These are phyloP conservation scores for Brassica incana DNA, from an alignment of 345 rosid species.

Conservation along the genomic window DNA sequence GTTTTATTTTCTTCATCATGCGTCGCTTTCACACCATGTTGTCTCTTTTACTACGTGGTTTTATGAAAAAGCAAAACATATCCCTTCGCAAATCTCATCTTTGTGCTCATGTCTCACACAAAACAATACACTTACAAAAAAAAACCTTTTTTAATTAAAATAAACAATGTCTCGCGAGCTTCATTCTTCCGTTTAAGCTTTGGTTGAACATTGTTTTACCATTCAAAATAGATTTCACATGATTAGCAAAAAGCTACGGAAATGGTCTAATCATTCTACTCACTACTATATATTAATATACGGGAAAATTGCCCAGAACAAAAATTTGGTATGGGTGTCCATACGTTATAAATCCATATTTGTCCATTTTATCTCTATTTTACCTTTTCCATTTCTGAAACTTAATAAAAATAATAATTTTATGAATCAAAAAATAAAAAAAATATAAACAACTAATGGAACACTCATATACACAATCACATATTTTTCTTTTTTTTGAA, in stretches of 20 bases:
- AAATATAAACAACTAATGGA: too few relatives aligned
- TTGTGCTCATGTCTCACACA: slow-evolving; percentile 18
- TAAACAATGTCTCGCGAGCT: background rate
- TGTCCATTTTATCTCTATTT: too few relatives aligned
- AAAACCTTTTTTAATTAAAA: too few relatives aligned
- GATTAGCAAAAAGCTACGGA: background rate
- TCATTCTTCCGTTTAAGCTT: background rate
- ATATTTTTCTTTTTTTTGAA: too few relatives aligned
- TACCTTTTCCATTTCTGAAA: too few relatives aligned
- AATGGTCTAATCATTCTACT: background rate
- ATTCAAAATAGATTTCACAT: background rate
- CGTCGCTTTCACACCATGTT: slow-evolving; percentile 33
- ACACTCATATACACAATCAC: too few relatives aligned
- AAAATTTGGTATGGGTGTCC: too few relatives aligned
- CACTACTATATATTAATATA: background rate
- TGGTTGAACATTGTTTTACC: background rate
- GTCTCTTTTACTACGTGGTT: slow-evolving; percentile 19
- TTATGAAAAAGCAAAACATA: slow-evolving; percentile 31
- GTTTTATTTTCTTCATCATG: slow-evolving; percentile 9
- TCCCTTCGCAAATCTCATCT: slow-evolving; percentile 8
- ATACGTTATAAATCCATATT: too few relatives aligned
- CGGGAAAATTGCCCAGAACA: too few relatives aligned
- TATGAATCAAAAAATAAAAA: too few relatives aligned
- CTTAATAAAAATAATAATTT: too few relatives aligned
- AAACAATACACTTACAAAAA: background rate